phyloP scores from a whole-genome alignment of 345 rosid genomes.

The Eutrema yunnanense region DNA sequence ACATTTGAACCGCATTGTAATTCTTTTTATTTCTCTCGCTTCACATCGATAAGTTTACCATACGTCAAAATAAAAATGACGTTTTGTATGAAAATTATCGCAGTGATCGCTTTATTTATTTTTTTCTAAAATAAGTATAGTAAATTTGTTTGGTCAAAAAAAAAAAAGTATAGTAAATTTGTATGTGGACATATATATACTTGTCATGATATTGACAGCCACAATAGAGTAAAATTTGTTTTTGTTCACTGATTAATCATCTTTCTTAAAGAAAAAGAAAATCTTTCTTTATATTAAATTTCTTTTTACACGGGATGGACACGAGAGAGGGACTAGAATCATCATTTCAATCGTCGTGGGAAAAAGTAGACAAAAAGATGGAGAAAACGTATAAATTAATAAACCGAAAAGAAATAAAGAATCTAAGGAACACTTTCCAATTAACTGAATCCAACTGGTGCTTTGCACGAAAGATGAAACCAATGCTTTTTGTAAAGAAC shows the following conservation, averaged over 20 bases:
- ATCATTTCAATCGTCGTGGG: neutral
- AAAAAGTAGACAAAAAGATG: neutral
- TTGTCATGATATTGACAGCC: constrained; percentile 15
- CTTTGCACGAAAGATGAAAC: constrained; percentile 23
- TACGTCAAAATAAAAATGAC: too few species aligned
- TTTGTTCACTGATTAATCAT: constrained; percentile 14
- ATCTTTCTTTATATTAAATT: neutral
- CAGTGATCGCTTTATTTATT: too few species aligned
- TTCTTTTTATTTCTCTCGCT: too few species aligned
- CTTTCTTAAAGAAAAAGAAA: constrained; percentile 11
- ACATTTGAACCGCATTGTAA: too few species aligned
- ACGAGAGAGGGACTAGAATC: constrained; percentile 12
- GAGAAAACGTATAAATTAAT: neutral
- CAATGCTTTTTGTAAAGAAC: constrained; percentile 27
- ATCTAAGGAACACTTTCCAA: constrained; percentile 19
- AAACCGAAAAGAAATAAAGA: constrained; percentile 10
- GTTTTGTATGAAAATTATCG: too few species aligned
- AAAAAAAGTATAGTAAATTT: neutral
- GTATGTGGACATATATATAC: neutral
- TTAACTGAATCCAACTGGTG: constrained; percentile 28
- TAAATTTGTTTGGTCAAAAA: too few species aligned
- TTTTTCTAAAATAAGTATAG: too few species aligned
- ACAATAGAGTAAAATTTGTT: neutral
- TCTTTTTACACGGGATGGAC: constrained; percentile 10
- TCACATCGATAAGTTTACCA: too few species aligned